Base-by-base conservation (phyloP, 768 basidiomycete species). In the Pleurotus giganteus region DNA sequence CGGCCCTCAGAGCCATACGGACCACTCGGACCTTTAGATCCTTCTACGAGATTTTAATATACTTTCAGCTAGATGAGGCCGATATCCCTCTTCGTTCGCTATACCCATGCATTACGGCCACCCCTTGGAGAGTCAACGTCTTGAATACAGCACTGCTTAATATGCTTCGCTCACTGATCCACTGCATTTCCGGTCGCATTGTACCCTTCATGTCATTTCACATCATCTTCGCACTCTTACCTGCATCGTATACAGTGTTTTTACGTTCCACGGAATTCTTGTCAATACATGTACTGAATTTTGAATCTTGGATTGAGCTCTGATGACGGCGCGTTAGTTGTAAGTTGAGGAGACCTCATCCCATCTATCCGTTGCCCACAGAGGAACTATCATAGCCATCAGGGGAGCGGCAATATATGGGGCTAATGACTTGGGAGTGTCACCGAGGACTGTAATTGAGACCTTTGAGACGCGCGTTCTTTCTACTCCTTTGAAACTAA, bases 21-120 rank as follows among this genome's bases (percentile, higher is more conserved):
- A 44, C 81, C 81, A 15, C 66, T 83, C 45, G 81, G 85, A 53
- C 85, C 85, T 41, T 67, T 86, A 55, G 85, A 84, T 67, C 85
- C 85, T 28, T 73, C 81, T 50, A 74, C 78, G 52, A 78, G 69
- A 66, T 76, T 81, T 69, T 84, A 67, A 71, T 64, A 45, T 55
- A 36, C n/a, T 21, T 51, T 37, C 34, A 24, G 5, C 15, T 17
- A 24, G 19, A 45, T 45, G 23, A 45, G 43, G 43, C 21, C 43
- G 44, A 55, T 54, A 52, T 46, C 57, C 46, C 58, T 62, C 57
- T 57, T 65, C 49, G 49, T 51, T 51, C 49, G 24, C 19, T 34
- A 37, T 51, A 51, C 55, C 57, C 54, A 46, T 54, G 53, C 56
- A 53, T 50, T 53, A 63, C 50, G 58, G 66, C 57, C 53, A 53